These are phyloP conservation scores for Xylariaceae sp. DNA, from an alignment of 2,329 filamentous ascomycete genomes.

Conservation along the genomic window DNA sequence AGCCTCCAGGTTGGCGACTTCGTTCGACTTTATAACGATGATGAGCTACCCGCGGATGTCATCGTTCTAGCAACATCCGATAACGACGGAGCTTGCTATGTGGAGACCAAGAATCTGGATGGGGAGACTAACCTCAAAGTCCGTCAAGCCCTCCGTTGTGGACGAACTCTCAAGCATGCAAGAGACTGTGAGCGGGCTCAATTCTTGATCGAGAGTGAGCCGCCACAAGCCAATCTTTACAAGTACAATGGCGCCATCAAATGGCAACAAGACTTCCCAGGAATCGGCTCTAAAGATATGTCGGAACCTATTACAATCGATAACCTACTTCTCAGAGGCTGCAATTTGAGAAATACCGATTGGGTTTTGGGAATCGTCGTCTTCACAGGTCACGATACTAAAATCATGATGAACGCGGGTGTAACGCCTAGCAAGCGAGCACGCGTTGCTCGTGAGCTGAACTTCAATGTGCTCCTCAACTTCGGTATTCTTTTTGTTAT, in stretches of 20 bases:
- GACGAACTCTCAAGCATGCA: slow-evolving; percentile 82
- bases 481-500: slow-evolving; percentile 88
- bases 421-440: slow-evolving; percentile 94
- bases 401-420: slow-evolving; percentile 99
- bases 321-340: slow-evolving; percentile 91
- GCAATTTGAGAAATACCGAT: slow-evolving; percentile 92
- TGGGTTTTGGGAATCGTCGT: slow-evolving; percentile 93
- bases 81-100: slow-evolving; percentile 90
- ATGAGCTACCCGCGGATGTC: slow-evolving; percentile 92
- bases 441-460: slow-evolving; percentile 88
- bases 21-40: slow-evolving; percentile 93
- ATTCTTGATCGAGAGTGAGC: slow-evolving; percentile 88
- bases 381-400: slow-evolving; percentile 95
- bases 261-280: slow-evolving; percentile 77
- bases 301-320: slow-evolving; percentile 93
- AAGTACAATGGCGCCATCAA: slow-evolving; percentile 89
- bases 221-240: slow-evolving; percentile 92
- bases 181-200: slow-evolving; percentile 89
- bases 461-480: slow-evolving; percentile 97
- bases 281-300: slow-evolving; percentile 74
- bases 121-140: slow-evolving; percentile 98
- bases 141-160: slow-evolving; percentile 85
- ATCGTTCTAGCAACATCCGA: slow-evolving; percentile 94
- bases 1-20: slow-evolving; percentile 94
- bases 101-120: slow-evolving; percentile 97